Base-by-base conservation (phyloP, 75 land plant species). In the Cupressus sempervirens region DNA sequence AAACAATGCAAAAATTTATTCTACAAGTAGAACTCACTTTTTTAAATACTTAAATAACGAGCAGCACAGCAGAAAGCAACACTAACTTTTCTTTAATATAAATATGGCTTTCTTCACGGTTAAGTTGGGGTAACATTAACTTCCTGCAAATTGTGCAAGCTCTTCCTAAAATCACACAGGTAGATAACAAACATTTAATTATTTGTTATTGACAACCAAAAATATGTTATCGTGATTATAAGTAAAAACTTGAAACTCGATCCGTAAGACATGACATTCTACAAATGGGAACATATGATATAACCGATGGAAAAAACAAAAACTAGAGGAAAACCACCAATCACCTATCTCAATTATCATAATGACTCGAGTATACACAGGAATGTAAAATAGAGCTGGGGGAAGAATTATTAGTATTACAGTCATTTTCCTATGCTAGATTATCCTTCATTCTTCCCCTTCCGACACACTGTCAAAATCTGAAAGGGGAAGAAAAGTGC, bases 401-500 rank as follows among this genome's bases (percentile, higher is more conserved):
- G 30, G 13, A 72, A 29, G 35, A 72, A 62, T 72, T 72, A 30
- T 38, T 38, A 38, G 40, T 38, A 38, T 72, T 72, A 72, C 74
- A 72, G 12, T 7, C 74, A 9, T 30, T 30, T 72, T 32, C 74
- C 74, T 30, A 62, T 20, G 8, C 67, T 26, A 30, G 15, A 36
- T 32, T 30, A 87, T 84, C 85, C 83, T 56, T 93, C 94, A 87
- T 84, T 83, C 84, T 56, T 93, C 94, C 3, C 79, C 82, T 76
- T 91, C 94, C 50, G 96, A 94, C 29, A 87, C 88, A 48, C 91
- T 94, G 54, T 94, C 96, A 20, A 94, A 93, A 81, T 96, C 96
- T 32, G 99, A 94, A 36, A 97, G 93, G 0, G 97, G 96, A 20
- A 96, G 76, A 30, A 98, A 93, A 32, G 94, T 89, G 84, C 97